These are phyloP conservation scores for Lachancea lanzarotensis DNA, from an alignment of 805 yeast genomes.

Conservation along the genomic window DNA sequence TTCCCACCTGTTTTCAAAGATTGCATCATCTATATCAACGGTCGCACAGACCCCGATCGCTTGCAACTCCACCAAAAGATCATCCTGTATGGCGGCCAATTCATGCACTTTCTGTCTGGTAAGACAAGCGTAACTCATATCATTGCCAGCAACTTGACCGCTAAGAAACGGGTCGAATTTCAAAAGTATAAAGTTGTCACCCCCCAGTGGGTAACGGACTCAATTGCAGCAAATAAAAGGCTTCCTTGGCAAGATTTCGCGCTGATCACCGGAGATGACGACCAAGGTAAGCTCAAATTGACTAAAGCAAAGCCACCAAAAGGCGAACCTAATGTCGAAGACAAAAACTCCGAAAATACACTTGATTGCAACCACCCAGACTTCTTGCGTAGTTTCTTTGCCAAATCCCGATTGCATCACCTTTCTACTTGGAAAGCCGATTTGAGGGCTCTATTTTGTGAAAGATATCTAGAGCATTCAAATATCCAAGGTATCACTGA, in stretches of 20 bases:
- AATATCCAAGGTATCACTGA: slow-evolving; percentile 7
- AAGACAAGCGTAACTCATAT: slow-evolving; percentile 80
- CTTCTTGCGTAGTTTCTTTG: slow-evolving; percentile 64
- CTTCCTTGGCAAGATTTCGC: slow-evolving; percentile 69
- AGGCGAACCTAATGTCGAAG: neutral
- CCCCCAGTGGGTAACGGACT: slow-evolving; percentile 76
- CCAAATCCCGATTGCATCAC: slow-evolving; percentile 81
- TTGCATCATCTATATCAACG: slow-evolving; percentile 76
- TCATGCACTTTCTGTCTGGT: slow-evolving; percentile 58
- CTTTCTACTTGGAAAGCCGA: slow-evolving; percentile 81
- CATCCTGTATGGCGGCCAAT: slow-evolving; percentile 73
- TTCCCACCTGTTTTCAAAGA: slow-evolving; percentile 47
- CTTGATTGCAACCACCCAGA: slow-evolving; percentile 70
- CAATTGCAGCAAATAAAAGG: slow-evolving; percentile 42
- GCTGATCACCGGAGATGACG: slow-evolving; percentile 43
- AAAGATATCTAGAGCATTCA: slow-evolving; percentile 35
- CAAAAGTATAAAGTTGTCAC: slow-evolving; percentile 64
- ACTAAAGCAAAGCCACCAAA: neutral
- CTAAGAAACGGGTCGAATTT: slow-evolving; percentile 62
- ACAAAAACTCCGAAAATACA: slow-evolving; percentile 4
- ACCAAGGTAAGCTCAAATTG: slow-evolving; percentile 37
- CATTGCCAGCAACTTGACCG: slow-evolving; percentile 71
- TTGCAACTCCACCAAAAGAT: slow-evolving; percentile 64
- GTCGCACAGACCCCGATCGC: slow-evolving; percentile 79
- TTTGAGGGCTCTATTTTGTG: slow-evolving; percentile 53